Percentiles rank a stretch among this genome's conserved stretches.
Evolutionary conservation across 495 filamentous ascomycete genomes (phyloP).

Genomic region (Aspergillus sclerotiicarbonarius): DNA sequence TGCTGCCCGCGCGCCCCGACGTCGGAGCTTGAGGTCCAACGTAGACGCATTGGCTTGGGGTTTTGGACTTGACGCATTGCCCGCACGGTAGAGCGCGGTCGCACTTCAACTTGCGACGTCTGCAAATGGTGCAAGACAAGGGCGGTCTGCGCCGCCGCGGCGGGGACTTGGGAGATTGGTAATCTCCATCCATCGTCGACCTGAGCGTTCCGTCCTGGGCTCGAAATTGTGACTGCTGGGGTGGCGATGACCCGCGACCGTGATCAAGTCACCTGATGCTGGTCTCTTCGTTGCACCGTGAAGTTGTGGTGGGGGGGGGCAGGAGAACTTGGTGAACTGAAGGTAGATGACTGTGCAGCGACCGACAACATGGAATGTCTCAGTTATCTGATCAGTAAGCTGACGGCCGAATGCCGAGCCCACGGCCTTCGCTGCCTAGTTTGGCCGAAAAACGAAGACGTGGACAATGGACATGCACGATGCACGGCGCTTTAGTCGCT

Average conservation of each 20-base stretch:
- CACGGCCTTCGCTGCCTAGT: background rate
- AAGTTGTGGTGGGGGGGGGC: background rate
- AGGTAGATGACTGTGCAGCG: background rate
- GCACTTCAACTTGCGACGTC: conserved; percentile 68
- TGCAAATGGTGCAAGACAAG: conserved; percentile 51
- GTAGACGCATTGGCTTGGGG: conserved; percentile 36
- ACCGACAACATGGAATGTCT: background rate
- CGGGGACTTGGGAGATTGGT: conserved; percentile 15
- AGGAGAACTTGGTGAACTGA: background rate
- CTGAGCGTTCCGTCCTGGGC: background rate
- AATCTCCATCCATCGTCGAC: conserved; percentile 13
- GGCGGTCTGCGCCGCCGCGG: conserved; percentile 39
- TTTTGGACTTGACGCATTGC: conserved; percentile 57
- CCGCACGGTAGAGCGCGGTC: conserved; percentile 64
- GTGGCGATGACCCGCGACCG: conserved; percentile 1
- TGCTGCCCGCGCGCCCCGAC: conserved; percentile 15
- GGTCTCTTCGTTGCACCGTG: background rate
- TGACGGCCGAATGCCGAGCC: background rate
- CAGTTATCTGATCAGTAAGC: background rate
- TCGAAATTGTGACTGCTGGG: background rate
- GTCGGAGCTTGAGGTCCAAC: conserved; percentile 22
- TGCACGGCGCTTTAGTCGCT: too few relatives aligned
- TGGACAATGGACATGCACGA: too few relatives aligned
- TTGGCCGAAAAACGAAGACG: background rate
- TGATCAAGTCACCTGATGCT: background rate